Evolutionary conservation across 371 early-diverging fungal species (phyloP).

Genomic region (Coemansia sp.): DNA sequence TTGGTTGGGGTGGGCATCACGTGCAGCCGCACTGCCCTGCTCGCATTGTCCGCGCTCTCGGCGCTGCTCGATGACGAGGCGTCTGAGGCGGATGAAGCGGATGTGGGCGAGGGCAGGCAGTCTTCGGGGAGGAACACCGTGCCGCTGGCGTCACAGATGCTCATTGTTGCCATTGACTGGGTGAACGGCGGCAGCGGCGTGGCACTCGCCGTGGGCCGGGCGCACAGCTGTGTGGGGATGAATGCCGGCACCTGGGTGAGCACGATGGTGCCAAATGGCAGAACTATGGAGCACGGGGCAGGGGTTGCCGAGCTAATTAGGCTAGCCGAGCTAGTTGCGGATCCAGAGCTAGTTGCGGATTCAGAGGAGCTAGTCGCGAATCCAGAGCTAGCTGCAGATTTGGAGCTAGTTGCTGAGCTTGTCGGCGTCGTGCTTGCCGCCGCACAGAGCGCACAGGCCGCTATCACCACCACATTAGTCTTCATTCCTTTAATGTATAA

Average conservation of each 20-base stretch:
- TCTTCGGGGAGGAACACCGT: slow-evolving; percentile 8
- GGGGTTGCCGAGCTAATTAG: neutral
- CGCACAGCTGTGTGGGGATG: neutral
- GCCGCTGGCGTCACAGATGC: slow-evolving; percentile 25
- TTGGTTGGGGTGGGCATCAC: slow-evolving; percentile 4
- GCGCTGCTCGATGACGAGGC: neutral
- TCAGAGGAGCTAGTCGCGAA: too few species aligned
- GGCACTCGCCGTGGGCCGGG: neutral
- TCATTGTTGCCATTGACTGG: slow-evolving; percentile 6
- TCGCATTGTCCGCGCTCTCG: too few species aligned
- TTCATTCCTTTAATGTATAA: neutral
- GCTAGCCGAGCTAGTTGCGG: neutral
- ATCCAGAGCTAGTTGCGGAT: too few species aligned
- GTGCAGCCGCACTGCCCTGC: neutral
- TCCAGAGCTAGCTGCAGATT: neutral
- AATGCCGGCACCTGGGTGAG: slow-evolving; percentile 5
- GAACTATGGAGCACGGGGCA: neutral
- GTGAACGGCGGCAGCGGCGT: slow-evolving; percentile 16
- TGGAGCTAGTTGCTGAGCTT: neutral
- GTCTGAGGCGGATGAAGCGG: neutral
- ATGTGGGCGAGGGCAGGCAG: slow-evolving; percentile 9
- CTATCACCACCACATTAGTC: neutral
- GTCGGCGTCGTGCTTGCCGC: neutral
- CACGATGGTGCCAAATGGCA: slow-evolving; percentile 26
- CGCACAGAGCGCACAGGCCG: neutral